Conservation (phyloP, 148 eudicot species). For the Chenopodium album region DNA sequence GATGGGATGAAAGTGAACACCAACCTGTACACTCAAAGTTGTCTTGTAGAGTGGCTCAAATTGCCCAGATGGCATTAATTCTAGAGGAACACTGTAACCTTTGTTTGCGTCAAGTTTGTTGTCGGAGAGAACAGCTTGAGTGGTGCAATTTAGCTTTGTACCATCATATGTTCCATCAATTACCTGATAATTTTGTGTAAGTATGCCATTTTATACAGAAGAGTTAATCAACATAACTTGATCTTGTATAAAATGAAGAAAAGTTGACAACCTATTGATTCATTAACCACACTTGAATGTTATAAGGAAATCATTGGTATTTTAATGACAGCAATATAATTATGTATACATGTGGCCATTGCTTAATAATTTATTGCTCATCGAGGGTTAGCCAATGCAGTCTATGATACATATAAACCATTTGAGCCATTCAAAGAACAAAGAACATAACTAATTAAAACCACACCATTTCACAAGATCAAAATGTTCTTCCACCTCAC, state of each 20-base stretch:
- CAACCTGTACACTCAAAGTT: slow-evolving; percentile 81
- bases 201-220: slow-evolving; percentile 5
- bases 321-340: neutral
- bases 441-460: neutral
- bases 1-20: neutral
- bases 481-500: neutral
- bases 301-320: neutral
- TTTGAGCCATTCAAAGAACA: no score
- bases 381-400: neutral
- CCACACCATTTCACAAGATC: neutral
- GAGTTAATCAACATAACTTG: neutral
- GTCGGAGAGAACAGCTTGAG: slow-evolving; percentile 88
- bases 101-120: slow-evolving; percentile 42
- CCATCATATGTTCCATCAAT: slow-evolving; percentile 86
- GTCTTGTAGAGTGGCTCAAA: slow-evolving; percentile 95
- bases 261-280: neutral
- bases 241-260: neutral
- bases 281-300: neutral
- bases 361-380: neutral
- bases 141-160: slow-evolving; percentile 56
- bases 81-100: slow-evolving; percentile 78
- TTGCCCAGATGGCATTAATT: slow-evolving; percentile 91
- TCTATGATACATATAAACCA: neutral
- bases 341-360: neutral
- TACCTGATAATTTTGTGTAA: slow-evolving; percentile 46